Evolutionary conservation across 2,329 filamentous ascomycete species (phyloP).

Genomic region (Alternaria sp.): DNA sequence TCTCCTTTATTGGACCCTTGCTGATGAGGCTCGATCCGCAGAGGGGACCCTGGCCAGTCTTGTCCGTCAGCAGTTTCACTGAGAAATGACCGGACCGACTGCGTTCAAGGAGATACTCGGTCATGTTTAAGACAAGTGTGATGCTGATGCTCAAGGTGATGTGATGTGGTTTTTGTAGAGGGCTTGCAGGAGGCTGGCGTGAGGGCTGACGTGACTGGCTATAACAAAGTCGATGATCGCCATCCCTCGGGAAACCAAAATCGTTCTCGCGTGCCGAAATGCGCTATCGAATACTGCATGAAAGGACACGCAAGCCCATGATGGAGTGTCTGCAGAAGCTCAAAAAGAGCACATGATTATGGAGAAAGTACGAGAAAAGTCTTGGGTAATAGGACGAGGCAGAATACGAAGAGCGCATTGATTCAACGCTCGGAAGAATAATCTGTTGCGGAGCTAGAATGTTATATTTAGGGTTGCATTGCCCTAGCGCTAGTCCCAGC

Average conservation of each 20-base stretch:
- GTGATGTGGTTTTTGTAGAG: not conserved
- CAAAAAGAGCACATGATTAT: not conserved
- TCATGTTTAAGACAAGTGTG: not conserved
- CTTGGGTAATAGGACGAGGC: not conserved
- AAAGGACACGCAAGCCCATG: not conserved
- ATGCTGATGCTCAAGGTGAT: not conserved
- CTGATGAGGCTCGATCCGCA: slow-evolving; percentile 1
- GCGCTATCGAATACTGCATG: not conserved
- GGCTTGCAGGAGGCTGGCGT: not conserved
- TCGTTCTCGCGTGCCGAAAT: not conserved
- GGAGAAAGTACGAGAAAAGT: not conserved
- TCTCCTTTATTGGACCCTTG: slow-evolving; percentile 8
- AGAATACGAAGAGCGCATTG: slow-evolving; percentile 10
- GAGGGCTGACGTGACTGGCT: not conserved
- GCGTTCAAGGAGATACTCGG: not conserved
- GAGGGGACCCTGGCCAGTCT: slow-evolving; percentile 5
- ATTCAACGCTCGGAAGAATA: slow-evolving; percentile 1
- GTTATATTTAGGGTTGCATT: slow-evolving; percentile 19
- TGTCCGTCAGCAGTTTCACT: slow-evolving; percentile 11
- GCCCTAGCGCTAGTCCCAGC: slow-evolving; percentile 8
- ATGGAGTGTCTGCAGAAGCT: not conserved
- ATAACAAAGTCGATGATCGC: not conserved
- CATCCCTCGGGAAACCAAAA: slow-evolving; percentile 4
- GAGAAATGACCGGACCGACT: not conserved
- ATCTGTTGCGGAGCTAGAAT: slow-evolving; percentile 16